Evolutionary conservation across 2,329 filamentous ascomycete species (phyloP).

Genomic region (Laburnicola sp.): DNA sequence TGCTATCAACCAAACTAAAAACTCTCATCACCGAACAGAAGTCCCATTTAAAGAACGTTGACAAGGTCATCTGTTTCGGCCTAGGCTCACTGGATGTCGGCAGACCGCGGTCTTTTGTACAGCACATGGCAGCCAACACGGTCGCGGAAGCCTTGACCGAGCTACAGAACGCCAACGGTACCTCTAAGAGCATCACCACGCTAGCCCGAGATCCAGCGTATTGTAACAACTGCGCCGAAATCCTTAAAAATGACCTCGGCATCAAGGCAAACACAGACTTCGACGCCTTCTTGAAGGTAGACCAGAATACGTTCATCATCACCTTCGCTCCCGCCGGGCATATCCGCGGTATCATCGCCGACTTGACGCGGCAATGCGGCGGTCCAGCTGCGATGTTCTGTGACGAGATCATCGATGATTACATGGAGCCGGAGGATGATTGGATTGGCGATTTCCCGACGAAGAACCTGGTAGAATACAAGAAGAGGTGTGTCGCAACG

Average conservation of each 20-base stretch:
- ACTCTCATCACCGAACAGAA: neutral
- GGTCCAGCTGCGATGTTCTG: constrained; percentile 7
- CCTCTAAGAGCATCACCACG: neutral
- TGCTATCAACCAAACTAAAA: neutral
- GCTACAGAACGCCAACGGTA: neutral
- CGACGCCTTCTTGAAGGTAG: neutral
- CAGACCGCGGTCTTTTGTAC: neutral
- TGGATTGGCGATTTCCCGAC: neutral
- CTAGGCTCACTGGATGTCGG: neutral
- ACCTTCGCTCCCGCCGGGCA: constrained; percentile 1
- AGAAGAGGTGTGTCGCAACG: neutral
- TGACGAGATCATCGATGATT: constrained; percentile 3
- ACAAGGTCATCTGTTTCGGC: constrained; percentile 8
- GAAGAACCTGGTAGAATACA: neutral
- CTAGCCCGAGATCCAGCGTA: constrained; percentile 8
- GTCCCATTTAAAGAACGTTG: neutral
- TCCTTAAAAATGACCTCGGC: neutral
- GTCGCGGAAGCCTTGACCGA: neutral
- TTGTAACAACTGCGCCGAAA: neutral
- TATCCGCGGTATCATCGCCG: neutral
- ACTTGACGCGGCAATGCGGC: neutral
- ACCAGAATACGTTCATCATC: constrained; percentile 4
- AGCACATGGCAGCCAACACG: constrained; percentile 5
- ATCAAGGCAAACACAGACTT: neutral
- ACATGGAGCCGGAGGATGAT: neutral